phyloP scores from a whole-genome alignment of 805 yeast species.

The Kodamaea leandrae region DNA sequence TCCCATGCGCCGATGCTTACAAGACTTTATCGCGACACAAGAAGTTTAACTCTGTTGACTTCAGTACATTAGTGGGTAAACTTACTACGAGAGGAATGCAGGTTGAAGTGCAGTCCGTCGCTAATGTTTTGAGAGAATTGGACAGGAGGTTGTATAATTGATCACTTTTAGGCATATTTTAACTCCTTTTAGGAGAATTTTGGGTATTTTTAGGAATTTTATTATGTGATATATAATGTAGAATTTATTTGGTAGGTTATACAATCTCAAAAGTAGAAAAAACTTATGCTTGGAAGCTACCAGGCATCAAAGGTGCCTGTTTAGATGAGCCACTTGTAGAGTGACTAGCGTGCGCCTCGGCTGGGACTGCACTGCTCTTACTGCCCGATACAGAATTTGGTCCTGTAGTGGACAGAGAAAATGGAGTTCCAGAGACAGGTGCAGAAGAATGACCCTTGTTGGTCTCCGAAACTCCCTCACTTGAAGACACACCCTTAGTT shows the following conservation, averaged over 20 bases:
- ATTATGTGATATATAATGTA: too few relatives aligned
- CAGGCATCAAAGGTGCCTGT: slow-evolving; percentile 5
- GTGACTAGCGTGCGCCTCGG: not conserved
- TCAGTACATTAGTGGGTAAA: slow-evolving; percentile 69
- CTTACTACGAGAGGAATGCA: slow-evolving; percentile 82
- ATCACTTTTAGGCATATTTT: too few relatives aligned
- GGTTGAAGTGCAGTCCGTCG: slow-evolving; percentile 89
- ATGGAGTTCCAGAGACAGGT: too few relatives aligned
- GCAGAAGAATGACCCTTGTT: too few relatives aligned
- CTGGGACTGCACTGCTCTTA: too few relatives aligned
- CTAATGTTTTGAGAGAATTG: slow-evolving; percentile 76
- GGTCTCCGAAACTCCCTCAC: too few relatives aligned
- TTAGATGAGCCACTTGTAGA: too few relatives aligned
- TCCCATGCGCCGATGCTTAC: slow-evolving; percentile 89
- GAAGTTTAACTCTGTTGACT: slow-evolving; percentile 69
- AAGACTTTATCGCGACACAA: slow-evolving; percentile 81
- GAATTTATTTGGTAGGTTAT: not conserved
- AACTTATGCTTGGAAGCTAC: slow-evolving; percentile 2
- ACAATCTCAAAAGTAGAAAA: not conserved
- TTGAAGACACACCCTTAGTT: not conserved
- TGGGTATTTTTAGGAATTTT: not conserved
- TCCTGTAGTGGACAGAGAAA: too few relatives aligned
- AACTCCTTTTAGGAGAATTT: too few relatives aligned
- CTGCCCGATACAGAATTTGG: too few relatives aligned
- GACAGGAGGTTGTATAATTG: slow-evolving; percentile 49